phyloP scores from a whole-genome alignment of 768 basidiomycete species.

The Naganishia randhawae region DNA sequence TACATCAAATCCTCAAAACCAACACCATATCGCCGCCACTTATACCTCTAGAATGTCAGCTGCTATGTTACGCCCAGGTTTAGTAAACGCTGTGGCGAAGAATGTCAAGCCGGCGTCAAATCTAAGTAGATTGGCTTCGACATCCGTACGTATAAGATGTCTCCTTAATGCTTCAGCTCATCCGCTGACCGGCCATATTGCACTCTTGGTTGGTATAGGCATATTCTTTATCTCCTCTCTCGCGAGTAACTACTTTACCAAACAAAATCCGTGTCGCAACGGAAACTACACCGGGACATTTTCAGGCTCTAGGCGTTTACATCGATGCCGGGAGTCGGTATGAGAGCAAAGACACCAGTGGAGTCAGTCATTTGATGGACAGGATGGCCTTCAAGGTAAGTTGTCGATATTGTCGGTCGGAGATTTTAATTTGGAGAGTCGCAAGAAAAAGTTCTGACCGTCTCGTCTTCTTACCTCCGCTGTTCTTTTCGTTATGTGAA shows the following conservation, averaged over 20 bases:
- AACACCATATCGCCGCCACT: not conserved
- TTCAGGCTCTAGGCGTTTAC: constrained; percentile 87
- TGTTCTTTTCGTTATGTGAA: not conserved
- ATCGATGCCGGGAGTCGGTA: constrained; percentile 90
- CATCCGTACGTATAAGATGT: constrained; percentile 5
- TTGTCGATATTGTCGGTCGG: not conserved
- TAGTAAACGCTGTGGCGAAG: constrained; percentile 10
- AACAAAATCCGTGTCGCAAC: constrained; percentile 91
- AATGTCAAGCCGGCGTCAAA: not conserved
- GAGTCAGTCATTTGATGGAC: constrained; percentile 87
- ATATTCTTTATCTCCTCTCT: not conserved
- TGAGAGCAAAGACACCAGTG: constrained; percentile 68
- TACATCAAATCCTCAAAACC: too few relatives aligned
- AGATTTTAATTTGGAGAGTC: not conserved
- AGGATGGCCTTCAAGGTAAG: constrained; percentile 93
- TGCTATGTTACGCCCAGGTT: constrained; percentile 2
- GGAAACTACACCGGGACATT: constrained; percentile 85
- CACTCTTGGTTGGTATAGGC: not conserved
- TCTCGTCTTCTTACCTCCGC: constrained; percentile 2
- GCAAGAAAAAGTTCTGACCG: not conserved
- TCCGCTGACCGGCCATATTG: not conserved
- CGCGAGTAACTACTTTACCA: constrained; percentile 69
- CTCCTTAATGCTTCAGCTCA: not conserved
- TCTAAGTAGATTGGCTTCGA: constrained; percentile 4
- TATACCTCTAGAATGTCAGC: constrained; percentile 12